Evolutionary conservation across 257 asterid genomes (phyloP), one percentile per base, ranked within the genome.

Genomic region (Salvia hispanica): DNA sequence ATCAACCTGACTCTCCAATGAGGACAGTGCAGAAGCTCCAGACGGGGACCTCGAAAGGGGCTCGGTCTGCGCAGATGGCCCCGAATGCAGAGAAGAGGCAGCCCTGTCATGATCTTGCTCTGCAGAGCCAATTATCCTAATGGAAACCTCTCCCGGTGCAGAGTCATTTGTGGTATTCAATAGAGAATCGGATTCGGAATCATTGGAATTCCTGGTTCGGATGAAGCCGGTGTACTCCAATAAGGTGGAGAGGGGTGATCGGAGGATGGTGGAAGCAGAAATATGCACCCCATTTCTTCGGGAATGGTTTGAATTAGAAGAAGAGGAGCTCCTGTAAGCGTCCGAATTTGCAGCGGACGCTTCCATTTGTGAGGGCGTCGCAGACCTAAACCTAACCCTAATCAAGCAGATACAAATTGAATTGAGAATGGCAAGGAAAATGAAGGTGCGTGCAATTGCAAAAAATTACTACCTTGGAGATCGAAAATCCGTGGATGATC

Each of bases 301-400:
- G 72, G 91, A 78, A 78, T 76, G 72, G 68, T 70, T 39, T 53
- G 72, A 52, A 58, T 53, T 58, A n/a, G 65, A 8, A 12, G 81
- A 64, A 34, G 75, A 69, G 43, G 76, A 76, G 71, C 37, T 76
- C 73, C 91, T 72, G 75, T 79, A 75, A 44, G 88, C 86, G 84
- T 86, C 96, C 83, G 88, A 81, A 77, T 84, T 84, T 55, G 71
- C 74, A 53, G 78, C 85, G 86, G 96, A 81, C 84, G 91, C 86
- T 80, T 86, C 96, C 95, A 86, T 86, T 59, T 61, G 81, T 61
- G 79, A 53, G 61, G 84, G 76, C 39, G 88, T 72, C 82, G 87
- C 74, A 69, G 46, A 63, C 85, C 88, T 82, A 78, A 72, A 74
- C 91, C 89, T 77, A 78, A 66, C 81, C 86, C 88, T 76, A 76